Evolutionary conservation across 768 basidiomycete genomes (phyloP), one percentile per base, ranked within the genome.

Genomic region (Mycena vulgaris): DNA sequence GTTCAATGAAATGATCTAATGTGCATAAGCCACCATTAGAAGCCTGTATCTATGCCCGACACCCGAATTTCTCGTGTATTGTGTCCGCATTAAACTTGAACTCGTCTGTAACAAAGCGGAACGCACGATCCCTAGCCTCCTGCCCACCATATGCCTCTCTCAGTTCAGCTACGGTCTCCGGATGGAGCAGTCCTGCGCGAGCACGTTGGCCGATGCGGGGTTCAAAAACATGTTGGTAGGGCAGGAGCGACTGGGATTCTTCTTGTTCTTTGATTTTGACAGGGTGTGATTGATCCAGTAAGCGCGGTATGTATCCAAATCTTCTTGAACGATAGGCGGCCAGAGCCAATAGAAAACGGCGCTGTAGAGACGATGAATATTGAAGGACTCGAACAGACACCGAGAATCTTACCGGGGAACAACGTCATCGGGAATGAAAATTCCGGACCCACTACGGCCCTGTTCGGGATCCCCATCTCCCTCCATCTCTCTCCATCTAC

Each of bases 241-340:
- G 49, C 45, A 39, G n/a, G 67, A 49, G 21, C 61, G 9, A 30
- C 23, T 39, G 13, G 48, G 48, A 21, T 62, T 62, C 10, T 51
- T 51, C 49, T 62, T 62, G 16, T 39, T 51, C 17, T 39, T 35
- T 33, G 61, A 62, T 8, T 37, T 39, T 1, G n/a, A 25, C 17
- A 62, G 51, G 16, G 33, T 51, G 37, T 62, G 61, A 14, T 62
- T 62, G 61, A 51, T 62, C 61, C 61, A 62, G 25, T 62, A 62
- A 2, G 33, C 48, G 10, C 48, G n/a, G 31, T n/a, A 62, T 21
- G 51, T 42, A 23, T 63, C 51, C 16, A 63, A 23, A 3, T 39
- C 62, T 10, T 28, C 3, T 25, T 53, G 62, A 33, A 63, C 25
- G 10, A 63, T 52, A 11, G 62, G 62, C 27, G 51, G 23, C 62